Conservation (phyloP, 305 asterid species). For the Plantago rigida region DNA sequence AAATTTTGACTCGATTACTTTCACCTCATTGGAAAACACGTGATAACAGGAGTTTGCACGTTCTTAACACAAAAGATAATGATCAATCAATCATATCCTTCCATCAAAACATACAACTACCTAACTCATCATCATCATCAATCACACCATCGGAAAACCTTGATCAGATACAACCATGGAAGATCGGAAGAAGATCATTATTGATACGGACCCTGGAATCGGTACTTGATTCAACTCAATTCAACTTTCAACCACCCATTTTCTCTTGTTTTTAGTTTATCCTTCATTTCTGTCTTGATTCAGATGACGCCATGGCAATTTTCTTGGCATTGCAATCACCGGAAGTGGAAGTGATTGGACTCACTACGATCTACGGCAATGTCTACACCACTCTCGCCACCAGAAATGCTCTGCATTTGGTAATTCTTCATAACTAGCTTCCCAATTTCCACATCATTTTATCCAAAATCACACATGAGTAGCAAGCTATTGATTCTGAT, state of each 20-base stretch:
- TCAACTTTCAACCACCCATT: not conserved
- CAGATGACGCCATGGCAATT: constrained; percentile 98
- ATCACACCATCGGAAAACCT: not conserved
- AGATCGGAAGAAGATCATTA: constrained; percentile 74
- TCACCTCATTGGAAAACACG: too few relatives aligned
- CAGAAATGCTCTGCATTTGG: constrained; percentile 93
- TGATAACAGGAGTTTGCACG: too few relatives aligned
- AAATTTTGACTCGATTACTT: too few relatives aligned
- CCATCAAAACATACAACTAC: too few relatives aligned
- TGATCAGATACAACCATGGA: constrained; percentile 37
- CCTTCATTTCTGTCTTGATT: constrained; percentile 1
- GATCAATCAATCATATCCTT: too few relatives aligned
- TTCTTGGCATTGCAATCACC: constrained; percentile 87
- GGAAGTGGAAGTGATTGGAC: constrained; percentile 85
- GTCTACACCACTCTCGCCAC: constrained; percentile 95
- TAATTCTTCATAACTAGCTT: constrained; percentile 20
- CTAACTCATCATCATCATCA: not conserved
- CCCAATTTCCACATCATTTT: not conserved
- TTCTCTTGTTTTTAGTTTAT: not conserved
- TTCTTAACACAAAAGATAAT: too few relatives aligned
- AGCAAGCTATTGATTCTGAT: too few relatives aligned
- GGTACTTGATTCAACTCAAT: constrained; percentile 35
- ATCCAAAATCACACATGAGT: too few relatives aligned
- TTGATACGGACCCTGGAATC: constrained; percentile 91
- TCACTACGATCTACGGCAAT: constrained; percentile 85